Evolutionary conservation across 2,329 filamentous ascomycete species (phyloP).

Genomic region (Beauveria brongniartii): DNA sequence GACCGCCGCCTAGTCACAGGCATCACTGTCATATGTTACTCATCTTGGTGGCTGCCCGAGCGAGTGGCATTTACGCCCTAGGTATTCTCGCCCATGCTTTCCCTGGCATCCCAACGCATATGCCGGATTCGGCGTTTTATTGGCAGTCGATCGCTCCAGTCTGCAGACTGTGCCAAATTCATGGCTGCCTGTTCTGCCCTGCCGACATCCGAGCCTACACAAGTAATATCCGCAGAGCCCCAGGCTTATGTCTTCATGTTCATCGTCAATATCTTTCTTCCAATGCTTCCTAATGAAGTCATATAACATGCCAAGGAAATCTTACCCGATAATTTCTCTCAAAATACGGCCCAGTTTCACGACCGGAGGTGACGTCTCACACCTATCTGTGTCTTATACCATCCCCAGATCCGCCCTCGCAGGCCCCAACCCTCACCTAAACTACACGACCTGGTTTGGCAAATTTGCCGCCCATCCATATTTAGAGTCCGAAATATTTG

Average conservation of each 20-base stretch:
- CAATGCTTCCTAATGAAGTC: background rate
- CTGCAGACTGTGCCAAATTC: background rate
- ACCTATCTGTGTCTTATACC: slow-evolving; percentile 8
- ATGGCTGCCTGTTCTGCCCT: slow-evolving; percentile 1
- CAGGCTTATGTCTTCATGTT: slow-evolving; percentile 3
- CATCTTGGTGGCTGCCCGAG: background rate
- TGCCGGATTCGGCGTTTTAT: background rate
- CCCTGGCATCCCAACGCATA: background rate
- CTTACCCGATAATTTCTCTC: background rate
- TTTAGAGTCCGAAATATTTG: slow-evolving; percentile 9
- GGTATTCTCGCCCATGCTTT: background rate
- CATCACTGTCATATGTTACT: background rate
- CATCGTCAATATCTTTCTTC: background rate
- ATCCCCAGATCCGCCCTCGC: slow-evolving; percentile 3
- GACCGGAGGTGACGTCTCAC: slow-evolving; percentile 1
- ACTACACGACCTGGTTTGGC: slow-evolving; percentile 9
- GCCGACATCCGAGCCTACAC: slow-evolving; percentile 3
- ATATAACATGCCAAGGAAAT: background rate
- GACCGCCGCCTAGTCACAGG: background rate
- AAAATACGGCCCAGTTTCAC: slow-evolving; percentile 5
- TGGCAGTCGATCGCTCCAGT: background rate
- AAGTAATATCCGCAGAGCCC: background rate
- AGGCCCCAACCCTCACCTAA: slow-evolving; percentile 3
- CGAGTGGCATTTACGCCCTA: background rate
- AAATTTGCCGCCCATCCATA: slow-evolving; percentile 9